phyloP scores from a whole-genome alignment of 192 early-diverging fungal genomes.

The Spinellus fusiger region DNA sequence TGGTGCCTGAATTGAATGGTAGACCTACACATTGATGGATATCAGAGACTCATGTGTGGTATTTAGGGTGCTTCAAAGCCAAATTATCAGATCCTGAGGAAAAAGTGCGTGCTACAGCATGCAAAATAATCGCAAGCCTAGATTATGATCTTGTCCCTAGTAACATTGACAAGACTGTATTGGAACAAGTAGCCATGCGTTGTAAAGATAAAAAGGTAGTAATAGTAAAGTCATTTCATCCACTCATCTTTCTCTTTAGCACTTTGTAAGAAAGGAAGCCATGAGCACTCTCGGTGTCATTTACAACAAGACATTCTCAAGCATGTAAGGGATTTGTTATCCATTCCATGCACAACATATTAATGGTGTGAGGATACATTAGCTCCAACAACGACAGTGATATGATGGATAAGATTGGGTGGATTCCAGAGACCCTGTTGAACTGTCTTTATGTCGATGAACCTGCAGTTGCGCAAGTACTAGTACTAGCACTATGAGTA shows the following conservation, averaged over 20 bases:
- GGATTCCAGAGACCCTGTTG: conserved; percentile 80
- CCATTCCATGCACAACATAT: no score
- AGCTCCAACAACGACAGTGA: conserved; percentile 42
- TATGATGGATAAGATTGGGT: conserved; percentile 61
- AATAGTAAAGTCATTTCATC: neutral
- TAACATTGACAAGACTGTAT: conserved; percentile 49
- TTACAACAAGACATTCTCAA: conserved; percentile 66
- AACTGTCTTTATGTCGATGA: conserved; percentile 85
- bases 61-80: conserved; percentile 47
- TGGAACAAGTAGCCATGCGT: conserved; percentile 64
- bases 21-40: conserved; percentile 11
- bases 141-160: conserved; percentile 54
- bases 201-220: conserved; percentile 82
- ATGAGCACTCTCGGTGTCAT: conserved; percentile 63
- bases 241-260: conserved; percentile 15
- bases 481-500: conserved; percentile 8
- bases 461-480: conserved; percentile 61
- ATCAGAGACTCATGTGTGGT: no score
- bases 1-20: conserved; percentile 69
- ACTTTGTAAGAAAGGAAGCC: conserved; percentile 66
- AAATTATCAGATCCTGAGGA: conserved; percentile 90
- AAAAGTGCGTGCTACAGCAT: conserved; percentile 73
- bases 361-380: no score
- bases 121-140: conserved; percentile 62
- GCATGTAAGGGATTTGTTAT: conserved; percentile 71